A percentile compares a stretch with the other conserved stretches of the same genome.
phyloP scores from a whole-genome alignment of 805 yeast genomes.

The Candida tammaniensis region DNA sequence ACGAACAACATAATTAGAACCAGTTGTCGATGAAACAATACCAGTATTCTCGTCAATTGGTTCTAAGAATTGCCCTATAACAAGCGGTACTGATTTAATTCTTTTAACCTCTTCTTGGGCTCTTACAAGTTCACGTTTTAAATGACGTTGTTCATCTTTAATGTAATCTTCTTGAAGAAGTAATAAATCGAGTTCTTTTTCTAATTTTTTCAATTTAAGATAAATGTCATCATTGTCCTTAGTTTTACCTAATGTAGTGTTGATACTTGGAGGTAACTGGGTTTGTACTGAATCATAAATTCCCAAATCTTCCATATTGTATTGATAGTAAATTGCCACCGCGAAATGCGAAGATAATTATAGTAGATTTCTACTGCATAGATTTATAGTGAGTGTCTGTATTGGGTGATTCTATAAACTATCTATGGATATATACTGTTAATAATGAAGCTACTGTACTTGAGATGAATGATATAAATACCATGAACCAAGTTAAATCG shows the following conservation, averaged over 20 bases:
- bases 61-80: slow-evolving; percentile 96
- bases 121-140: slow-evolving; percentile 88
- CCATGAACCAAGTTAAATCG: slow-evolving; percentile 4
- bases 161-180: slow-evolving; percentile 92
- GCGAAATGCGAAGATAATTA: neutral
- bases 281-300: slow-evolving; percentile 19
- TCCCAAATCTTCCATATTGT: slow-evolving; percentile 36
- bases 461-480: slow-evolving; percentile 2
- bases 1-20: slow-evolving; percentile 94
- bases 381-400: neutral
- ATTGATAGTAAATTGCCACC: slow-evolving; percentile 1
- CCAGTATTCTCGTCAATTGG: slow-evolving; percentile 97
- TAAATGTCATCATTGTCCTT: slow-evolving; percentile 63
- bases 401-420: neutral
- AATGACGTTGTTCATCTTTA: slow-evolving; percentile 96
- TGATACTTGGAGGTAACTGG: slow-evolving; percentile 6
- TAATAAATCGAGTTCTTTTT: slow-evolving; percentile 84
- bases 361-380: slow-evolving; percentile 19
- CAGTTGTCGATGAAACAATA: slow-evolving; percentile 95
- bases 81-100: slow-evolving; percentile 95
- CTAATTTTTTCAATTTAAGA: slow-evolving; percentile 78
- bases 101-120: slow-evolving; percentile 99
- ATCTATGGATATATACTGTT: neutral
- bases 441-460: slow-evolving; percentile 4
- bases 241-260: slow-evolving; percentile 5